Conservation (phyloP, 1,139 yeast species). For the Yamadazyma sp. region DNA sequence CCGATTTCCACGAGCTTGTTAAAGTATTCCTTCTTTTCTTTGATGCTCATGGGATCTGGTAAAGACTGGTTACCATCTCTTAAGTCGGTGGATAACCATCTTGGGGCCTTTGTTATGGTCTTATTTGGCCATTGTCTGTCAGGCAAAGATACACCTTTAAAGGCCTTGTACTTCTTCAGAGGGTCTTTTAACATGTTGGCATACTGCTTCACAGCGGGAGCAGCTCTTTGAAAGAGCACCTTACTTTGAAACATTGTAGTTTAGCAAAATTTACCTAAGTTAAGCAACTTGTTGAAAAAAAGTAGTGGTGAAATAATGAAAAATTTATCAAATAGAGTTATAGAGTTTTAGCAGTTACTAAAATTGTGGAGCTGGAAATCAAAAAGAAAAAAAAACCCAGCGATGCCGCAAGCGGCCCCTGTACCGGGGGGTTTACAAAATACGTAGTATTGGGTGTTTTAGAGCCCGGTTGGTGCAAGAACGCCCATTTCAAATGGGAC, state of each 20-base stretch:
- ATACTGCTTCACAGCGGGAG: conserved; percentile 17
- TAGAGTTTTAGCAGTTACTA: neutral
- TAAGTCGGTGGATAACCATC: conserved; percentile 95
- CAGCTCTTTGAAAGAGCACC: conserved; percentile 28
- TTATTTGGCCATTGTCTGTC: conserved; percentile 88
- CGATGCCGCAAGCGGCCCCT: neutral
- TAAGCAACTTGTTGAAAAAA: neutral
- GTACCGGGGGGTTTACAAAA: neutral
- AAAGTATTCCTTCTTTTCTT: conserved; percentile 86
- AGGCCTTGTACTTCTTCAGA: conserved; percentile 69
- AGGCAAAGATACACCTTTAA: conserved; percentile 65
- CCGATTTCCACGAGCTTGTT: conserved; percentile 85
- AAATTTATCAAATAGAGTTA: conserved; percentile 2
- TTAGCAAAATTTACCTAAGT: too few species aligned
- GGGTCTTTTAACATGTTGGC: conserved; percentile 62
- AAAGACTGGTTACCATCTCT: conserved; percentile 97
- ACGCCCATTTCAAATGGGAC: too few species aligned
- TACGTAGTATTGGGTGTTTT: neutral
- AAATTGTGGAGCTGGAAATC: conserved; percentile 1
- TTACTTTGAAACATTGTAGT: conserved; percentile 26
- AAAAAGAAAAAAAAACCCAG: neutral
- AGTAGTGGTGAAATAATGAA: conserved; percentile 1
- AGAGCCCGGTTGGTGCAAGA: too few species aligned
- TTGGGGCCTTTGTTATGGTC: conserved; percentile 75
- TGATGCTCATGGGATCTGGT: conserved; percentile 95